phyloP scores from a whole-genome alignment of 345 rosid species.

The Geranium rotundifolium region DNA sequence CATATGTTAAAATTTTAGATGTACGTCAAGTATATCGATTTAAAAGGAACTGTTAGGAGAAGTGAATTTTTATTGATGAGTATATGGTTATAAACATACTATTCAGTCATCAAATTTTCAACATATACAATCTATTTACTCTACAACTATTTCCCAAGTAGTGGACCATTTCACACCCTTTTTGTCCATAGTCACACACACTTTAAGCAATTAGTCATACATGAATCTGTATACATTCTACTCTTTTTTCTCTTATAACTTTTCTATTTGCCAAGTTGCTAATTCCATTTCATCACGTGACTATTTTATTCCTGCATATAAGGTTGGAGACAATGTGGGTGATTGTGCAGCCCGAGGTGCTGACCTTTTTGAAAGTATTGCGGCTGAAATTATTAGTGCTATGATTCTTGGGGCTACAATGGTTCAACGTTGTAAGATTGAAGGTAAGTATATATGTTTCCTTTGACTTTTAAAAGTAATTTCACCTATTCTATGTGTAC shows the following conservation, averaged over 20 bases:
- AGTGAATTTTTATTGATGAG: neutral
- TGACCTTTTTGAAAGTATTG: constrained; percentile 98
- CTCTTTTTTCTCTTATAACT: neutral
- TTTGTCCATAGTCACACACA: neutral
- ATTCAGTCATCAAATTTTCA: too few relatives aligned
- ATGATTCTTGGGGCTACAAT: constrained; percentile 99
- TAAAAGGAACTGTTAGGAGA: neutral
- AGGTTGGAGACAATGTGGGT: constrained; percentile 99
- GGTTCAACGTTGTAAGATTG: constrained; percentile 89
- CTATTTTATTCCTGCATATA: constrained; percentile 10
- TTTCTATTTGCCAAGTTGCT: neutral
- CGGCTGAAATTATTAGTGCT: constrained; percentile 97
- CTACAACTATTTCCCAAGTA: neutral
- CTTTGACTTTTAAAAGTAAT: neutral
- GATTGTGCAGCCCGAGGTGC: constrained; percentile 99
- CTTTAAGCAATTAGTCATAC: neutral
- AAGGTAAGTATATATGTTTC: constrained; percentile 37
- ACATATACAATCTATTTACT: neutral
- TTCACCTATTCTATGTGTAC: neutral
- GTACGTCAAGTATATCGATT: neutral
- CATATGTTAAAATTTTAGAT: neutral
- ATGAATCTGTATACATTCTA: neutral
- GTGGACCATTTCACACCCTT: neutral
- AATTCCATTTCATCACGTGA: constrained; percentile 4
- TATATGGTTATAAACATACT: neutral